These are phyloP conservation scores for Gonapodya prolifera DNA, from an alignment of 192 early-diverging fungal species.

Conservation along the genomic window DNA sequence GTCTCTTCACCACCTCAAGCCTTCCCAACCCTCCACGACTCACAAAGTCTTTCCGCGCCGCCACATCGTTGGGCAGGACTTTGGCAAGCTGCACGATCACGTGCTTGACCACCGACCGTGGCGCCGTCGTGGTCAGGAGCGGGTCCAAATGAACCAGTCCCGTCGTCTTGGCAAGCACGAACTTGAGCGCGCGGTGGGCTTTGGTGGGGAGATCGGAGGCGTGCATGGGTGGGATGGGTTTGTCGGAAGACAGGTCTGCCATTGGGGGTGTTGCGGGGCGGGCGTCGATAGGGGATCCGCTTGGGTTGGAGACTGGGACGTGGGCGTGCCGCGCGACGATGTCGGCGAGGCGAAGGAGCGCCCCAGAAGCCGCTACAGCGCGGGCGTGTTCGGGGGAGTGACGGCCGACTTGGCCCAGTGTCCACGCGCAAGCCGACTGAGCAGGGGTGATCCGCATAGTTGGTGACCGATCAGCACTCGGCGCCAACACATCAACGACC, in stretches of 20 bases:
- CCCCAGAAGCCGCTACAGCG: constrained; percentile 34
- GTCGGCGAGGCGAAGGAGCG: constrained; percentile 36
- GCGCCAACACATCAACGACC: background rate
- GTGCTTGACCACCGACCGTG: constrained; percentile 42
- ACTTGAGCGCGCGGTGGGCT: constrained; percentile 39
- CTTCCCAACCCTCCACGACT: constrained; percentile 33
- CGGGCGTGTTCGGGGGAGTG: constrained; percentile 49
- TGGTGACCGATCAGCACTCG: too few relatives aligned
- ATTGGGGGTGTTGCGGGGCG: too few relatives aligned
- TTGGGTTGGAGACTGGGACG: too few relatives aligned
- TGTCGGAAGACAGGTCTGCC: too few relatives aligned
- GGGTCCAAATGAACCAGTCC: constrained; percentile 36
- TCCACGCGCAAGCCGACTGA: constrained; percentile 41
- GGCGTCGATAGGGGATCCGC: too few relatives aligned
- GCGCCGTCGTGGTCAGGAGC: constrained; percentile 26
- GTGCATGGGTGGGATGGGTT: too few relatives aligned
- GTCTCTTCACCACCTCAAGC: constrained; percentile 39
- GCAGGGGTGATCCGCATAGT: background rate
- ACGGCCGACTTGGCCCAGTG: constrained; percentile 42
- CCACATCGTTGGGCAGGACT: constrained; percentile 43
- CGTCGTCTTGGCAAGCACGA: constrained; percentile 37
- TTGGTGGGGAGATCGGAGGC: constrained; percentile 36
- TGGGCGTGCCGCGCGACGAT: too few relatives aligned
- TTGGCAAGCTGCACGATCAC: constrained; percentile 44
- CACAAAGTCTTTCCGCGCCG: constrained; percentile 36